Base-by-base conservation (phyloP, 179 eudicot species). In the Spinacia oleracea region DNA sequence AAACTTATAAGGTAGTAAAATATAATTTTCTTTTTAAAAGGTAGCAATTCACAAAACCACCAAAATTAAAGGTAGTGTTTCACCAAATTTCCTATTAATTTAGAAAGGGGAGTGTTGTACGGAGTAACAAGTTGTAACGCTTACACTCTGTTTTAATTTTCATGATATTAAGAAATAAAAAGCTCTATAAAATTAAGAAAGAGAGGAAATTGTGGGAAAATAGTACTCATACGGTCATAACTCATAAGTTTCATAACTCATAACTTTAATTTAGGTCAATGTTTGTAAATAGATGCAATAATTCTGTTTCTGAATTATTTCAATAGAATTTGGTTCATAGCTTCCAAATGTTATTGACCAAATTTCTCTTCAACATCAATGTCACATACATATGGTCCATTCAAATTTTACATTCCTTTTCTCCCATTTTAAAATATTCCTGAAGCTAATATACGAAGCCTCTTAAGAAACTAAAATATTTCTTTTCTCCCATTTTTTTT, bases 111-210 rank as follows among this genome's bases (percentile, higher is more conserved):
- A 58, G 15, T 11, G 32, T 25, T 12, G 23, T 56, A 66, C 40
- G 73, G n/a, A n/a, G 18, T 16, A 1, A 15, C 21, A 34, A 70
- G 0, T 5, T 14, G 35, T 56, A 70, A 70, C 70, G 58, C 46
- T 59, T 29, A 23, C 15, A 51, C 18, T 23, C 2, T 4, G 31
- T 2, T 55, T 14, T 0, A 20, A 4, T 25, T 12, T 45, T 59
- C 8, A 62, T 2, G 64, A 48, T 62, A 79, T 72, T 21, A 72
- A 42, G 25, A 70, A 71, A 55, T 72, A 35, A 15, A 70, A 62
- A 71, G 25, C 29, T 50, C 9, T 70, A 15, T 35, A 15, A 48
- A 48, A 9, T 5, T 2, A 56, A 58, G 29, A 58, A 25, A 8
- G 0, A 25, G 64, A 59, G 69, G 29, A 76, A 65, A 65, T 11